A percentile compares a stretch with the other conserved stretches of the same genome.
These are phyloP conservation scores for Amanita rimosa DNA, from an alignment of 768 basidiomycete species.

Conservation along the genomic window DNA sequence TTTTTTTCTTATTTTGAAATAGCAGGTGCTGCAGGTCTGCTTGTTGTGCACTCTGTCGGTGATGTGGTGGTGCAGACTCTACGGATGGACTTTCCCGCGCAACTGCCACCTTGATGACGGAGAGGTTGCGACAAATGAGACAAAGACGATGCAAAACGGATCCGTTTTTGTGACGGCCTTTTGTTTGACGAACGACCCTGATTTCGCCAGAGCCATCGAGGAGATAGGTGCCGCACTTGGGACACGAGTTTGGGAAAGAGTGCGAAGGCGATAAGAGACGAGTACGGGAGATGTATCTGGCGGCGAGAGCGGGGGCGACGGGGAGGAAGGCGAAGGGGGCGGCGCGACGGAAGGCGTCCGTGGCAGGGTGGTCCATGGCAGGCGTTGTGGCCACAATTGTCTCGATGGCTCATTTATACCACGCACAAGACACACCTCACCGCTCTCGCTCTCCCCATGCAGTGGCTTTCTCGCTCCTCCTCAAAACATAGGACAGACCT, in stretches of 20 bases:
- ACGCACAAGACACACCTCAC: slow-evolving; percentile 18
- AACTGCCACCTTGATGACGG: slow-evolving; percentile 23
- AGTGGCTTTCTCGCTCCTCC: slow-evolving; percentile 36
- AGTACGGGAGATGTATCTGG: slow-evolving; percentile 42
- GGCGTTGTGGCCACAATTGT: slow-evolving; percentile 6
- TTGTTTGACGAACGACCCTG: background rate
- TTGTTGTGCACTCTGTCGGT: background rate
- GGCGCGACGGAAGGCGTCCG: slow-evolving; percentile 33
- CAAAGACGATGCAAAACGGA: background rate
- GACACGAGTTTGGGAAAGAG: slow-evolving; percentile 24
- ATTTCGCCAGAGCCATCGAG: slow-evolving; percentile 6
- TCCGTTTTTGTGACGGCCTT: background rate
- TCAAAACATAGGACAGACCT: slow-evolving; percentile 26
- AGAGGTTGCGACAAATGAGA: background rate
- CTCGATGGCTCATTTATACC: slow-evolving; percentile 8
- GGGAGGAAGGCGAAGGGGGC: slow-evolving; percentile 38
- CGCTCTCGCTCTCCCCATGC: slow-evolving; percentile 31
- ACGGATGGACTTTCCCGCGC: slow-evolving; percentile 21
- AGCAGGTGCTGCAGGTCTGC: slow-evolving; percentile 2
- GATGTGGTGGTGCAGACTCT: background rate
- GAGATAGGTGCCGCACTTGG: slow-evolving; percentile 41
- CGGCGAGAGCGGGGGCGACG: slow-evolving; percentile 47
- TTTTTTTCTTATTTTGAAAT: background rate
- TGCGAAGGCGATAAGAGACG: slow-evolving; percentile 14
- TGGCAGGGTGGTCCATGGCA: slow-evolving; percentile 13